Evolutionary conservation across 305 asterid genomes (phyloP).

Genomic region (Solanum hybrid): DNA sequence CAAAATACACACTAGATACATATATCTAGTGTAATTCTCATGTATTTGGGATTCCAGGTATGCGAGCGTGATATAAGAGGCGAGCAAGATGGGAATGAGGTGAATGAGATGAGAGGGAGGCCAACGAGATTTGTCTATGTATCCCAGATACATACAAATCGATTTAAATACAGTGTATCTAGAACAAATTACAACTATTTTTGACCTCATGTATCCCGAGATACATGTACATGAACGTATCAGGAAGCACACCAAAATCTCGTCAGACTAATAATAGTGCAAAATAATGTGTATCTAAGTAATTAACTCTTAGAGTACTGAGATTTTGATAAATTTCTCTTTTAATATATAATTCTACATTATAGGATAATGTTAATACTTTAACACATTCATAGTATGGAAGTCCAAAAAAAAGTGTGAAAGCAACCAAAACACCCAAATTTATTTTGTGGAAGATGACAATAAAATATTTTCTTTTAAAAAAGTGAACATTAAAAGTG

Average conservation of each 20-base stretch:
- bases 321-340: rapidly evolving
- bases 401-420: background rate
- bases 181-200: background rate
- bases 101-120: background rate
- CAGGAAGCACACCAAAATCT: background rate
- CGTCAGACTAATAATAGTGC: too few relatives aligned
- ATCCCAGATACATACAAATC: background rate
- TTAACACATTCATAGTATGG: background rate
- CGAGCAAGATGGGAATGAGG: background rate
- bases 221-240: background rate
- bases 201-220: background rate
- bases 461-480: background rate
- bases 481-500: background rate
- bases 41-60: background rate
- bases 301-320: too few relatives aligned
- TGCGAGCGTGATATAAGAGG: background rate
- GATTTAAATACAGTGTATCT: too few relatives aligned
- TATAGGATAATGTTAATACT: background rate
- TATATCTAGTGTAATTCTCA: background rate
- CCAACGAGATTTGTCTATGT: background rate
- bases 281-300: background rate
- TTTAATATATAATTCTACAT: background rate
- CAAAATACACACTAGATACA: background rate
- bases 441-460: background rate
- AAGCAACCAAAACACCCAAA: background rate